Evolutionary conservation across 257 asterid species (phyloP).

Genomic region (Solanum sejunctum): DNA sequence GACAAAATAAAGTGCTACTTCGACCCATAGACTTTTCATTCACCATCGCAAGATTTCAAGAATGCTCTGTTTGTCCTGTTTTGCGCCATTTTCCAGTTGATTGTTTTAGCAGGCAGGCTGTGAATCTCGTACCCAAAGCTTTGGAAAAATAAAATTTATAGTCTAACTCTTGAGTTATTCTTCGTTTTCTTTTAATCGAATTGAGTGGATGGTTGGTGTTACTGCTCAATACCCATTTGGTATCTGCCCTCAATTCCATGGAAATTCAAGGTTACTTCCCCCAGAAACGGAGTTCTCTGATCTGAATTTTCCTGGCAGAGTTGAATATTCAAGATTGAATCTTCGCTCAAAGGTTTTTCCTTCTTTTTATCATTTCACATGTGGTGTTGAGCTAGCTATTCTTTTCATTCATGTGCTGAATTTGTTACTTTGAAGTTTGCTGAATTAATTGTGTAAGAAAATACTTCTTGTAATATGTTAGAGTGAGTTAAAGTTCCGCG

Average conservation of each 20-base stretch:
- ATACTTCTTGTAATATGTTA: neutral
- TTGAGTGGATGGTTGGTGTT: constrained; percentile 36
- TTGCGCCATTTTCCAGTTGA: neutral
- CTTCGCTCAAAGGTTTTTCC: constrained; percentile 9
- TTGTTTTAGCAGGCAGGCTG: neutral
- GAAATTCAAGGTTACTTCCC: constrained; percentile 21
- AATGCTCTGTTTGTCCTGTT: neutral
- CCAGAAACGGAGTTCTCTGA: constrained; percentile 22
- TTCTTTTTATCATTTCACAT: constrained; percentile 29
- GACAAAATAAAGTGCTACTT: neutral
- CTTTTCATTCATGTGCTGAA: neutral
- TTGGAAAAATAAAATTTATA: no score
- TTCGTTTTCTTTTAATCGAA: neutral
- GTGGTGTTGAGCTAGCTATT: neutral
- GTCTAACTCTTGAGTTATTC: neutral
- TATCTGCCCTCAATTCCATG: constrained; percentile 20
- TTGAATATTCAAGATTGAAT: constrained; percentile 25
- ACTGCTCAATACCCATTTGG: constrained; percentile 25
- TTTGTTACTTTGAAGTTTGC: neutral
- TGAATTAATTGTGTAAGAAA: neutral
- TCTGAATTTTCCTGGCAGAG: constrained; percentile 23
- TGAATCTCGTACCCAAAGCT: neutral
- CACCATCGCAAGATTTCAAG: neutral
- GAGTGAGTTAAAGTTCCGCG: no score
- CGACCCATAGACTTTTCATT: neutral